These are phyloP conservation scores for Pinus tabuliformis DNA, from an alignment of 75 land plant genomes.

Conservation along the genomic window DNA sequence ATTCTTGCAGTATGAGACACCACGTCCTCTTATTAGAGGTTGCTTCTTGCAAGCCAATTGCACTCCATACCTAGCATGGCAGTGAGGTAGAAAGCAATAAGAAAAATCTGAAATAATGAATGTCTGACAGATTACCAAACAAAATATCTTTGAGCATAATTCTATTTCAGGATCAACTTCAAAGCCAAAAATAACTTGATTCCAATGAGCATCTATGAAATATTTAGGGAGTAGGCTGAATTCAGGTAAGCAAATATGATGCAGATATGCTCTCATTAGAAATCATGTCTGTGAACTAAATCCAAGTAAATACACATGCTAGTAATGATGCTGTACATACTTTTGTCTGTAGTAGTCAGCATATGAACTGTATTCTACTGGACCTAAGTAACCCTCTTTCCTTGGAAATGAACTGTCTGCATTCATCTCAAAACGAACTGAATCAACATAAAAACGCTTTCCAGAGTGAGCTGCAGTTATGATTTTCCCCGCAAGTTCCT, in stretches of 20 bases:
- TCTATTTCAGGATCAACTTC: not conserved
- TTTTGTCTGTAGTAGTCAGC: slow-evolving; percentile 98
- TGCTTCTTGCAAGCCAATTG: slow-evolving; percentile 82
- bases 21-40: slow-evolving; percentile 93
- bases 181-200: not conserved
- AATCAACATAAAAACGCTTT: slow-evolving; percentile 97
- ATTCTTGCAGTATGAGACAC: slow-evolving; percentile 99
- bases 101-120: not conserved
- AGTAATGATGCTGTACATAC: slow-evolving; percentile 28
- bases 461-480: slow-evolving; percentile 99
- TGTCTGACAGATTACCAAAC: too few species aligned
- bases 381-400: slow-evolving; percentile 97
- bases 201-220: not conserved
- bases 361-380: slow-evolving; percentile 96
- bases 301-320: not conserved
- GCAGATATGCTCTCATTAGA: not conserved
- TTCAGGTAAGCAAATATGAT: not conserved
- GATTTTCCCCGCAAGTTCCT: slow-evolving; percentile 75
- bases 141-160: too few species aligned
- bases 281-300: not conserved
- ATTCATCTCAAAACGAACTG: slow-evolving; percentile 77
- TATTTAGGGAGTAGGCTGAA: not conserved
- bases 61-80: slow-evolving; percentile 79
- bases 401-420: slow-evolving; percentile 95
- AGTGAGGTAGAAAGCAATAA: not conserved